These are phyloP conservation scores for Salix arbutifolia DNA, from an alignment of 345 rosid genomes.

Conservation along the genomic window DNA sequence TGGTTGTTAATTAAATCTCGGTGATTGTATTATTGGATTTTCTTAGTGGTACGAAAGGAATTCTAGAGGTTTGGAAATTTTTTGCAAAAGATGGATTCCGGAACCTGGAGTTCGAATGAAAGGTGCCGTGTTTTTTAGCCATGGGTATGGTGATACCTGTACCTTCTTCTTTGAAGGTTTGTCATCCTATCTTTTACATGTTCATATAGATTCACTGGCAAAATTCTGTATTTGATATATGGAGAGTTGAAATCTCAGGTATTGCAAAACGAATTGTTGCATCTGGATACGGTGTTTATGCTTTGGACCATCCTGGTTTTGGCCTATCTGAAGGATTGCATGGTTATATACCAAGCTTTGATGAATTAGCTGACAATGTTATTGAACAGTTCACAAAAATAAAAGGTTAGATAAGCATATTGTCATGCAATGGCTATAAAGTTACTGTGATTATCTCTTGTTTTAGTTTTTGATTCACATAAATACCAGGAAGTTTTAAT, in stretches of 20 bases:
- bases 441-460: background rate
- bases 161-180: conserved; percentile 97
- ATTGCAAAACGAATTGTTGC: conserved; percentile 71
- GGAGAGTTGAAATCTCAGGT: conserved; percentile 39
- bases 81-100: conserved; percentile 87
- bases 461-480: background rate
- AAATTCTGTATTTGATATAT: background rate
- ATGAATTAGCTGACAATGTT: conserved; percentile 62
- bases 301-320: conserved; percentile 91
- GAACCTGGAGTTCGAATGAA: conserved; percentile 48
- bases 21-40: conserved; percentile 1
- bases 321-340: conserved; percentile 93
- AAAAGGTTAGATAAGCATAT: conserved; percentile 46
- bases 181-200: conserved; percentile 15
- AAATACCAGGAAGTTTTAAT: background rate
- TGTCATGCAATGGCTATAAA: background rate
- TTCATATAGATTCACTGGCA: background rate
- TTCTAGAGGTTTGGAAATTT: conserved; percentile 63
- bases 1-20: background rate
- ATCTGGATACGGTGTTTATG: conserved; percentile 69
- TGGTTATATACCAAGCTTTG: conserved; percentile 75
- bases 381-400: conserved; percentile 66
- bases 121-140: conserved; percentile 71
- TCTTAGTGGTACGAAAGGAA: conserved; percentile 76
- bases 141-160: conserved; percentile 98